phyloP scores from a whole-genome alignment of 2,329 filamentous ascomycete species.

The Leptographium galeiforme region DNA sequence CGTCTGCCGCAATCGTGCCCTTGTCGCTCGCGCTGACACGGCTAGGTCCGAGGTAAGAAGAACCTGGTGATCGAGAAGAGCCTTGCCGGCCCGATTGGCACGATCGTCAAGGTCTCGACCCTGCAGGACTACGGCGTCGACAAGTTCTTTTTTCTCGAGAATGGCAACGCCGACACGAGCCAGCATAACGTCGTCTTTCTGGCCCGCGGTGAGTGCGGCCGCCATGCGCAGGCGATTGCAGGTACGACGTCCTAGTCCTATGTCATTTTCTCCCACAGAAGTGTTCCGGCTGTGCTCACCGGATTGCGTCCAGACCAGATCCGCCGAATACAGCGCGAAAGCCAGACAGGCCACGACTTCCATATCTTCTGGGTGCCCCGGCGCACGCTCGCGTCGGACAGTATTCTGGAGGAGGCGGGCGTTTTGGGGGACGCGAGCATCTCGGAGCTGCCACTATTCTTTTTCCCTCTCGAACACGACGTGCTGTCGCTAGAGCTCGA shows the following conservation, averaged over 20 bases:
- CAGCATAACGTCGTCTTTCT: slow-evolving; percentile 94
- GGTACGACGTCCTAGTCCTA: slow-evolving; percentile 42
- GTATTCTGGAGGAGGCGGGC: slow-evolving; percentile 81
- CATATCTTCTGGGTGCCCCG: slow-evolving; percentile 93
- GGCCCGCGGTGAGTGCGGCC: slow-evolving; percentile 76
- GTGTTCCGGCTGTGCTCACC: slow-evolving; percentile 3
- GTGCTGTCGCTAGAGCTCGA: slow-evolving; percentile 83
- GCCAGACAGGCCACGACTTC: slow-evolving; percentile 85
- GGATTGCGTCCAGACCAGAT: slow-evolving; percentile 60
- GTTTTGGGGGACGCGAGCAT: slow-evolving; percentile 88
- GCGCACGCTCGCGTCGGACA: slow-evolving; percentile 80
- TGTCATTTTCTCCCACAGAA: not conserved
- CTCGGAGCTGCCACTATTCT: slow-evolving; percentile 73
- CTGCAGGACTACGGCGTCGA: slow-evolving; percentile 96
- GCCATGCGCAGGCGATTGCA: slow-evolving; percentile 73
- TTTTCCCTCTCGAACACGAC: slow-evolving; percentile 85
- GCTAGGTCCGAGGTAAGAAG: slow-evolving; percentile 92
- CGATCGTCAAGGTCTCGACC: slow-evolving; percentile 89
- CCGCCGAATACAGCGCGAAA: slow-evolving; percentile 75
- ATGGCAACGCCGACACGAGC: slow-evolving; percentile 84
- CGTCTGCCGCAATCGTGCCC: too few species aligned
- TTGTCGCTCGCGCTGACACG: not conserved
- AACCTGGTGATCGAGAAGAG: slow-evolving; percentile 88
- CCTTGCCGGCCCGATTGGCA: slow-evolving; percentile 76
- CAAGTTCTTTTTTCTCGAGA: slow-evolving; percentile 94